Base-by-base conservation (phyloP, 306 rosid species). In the Acacia acuminata region DNA sequence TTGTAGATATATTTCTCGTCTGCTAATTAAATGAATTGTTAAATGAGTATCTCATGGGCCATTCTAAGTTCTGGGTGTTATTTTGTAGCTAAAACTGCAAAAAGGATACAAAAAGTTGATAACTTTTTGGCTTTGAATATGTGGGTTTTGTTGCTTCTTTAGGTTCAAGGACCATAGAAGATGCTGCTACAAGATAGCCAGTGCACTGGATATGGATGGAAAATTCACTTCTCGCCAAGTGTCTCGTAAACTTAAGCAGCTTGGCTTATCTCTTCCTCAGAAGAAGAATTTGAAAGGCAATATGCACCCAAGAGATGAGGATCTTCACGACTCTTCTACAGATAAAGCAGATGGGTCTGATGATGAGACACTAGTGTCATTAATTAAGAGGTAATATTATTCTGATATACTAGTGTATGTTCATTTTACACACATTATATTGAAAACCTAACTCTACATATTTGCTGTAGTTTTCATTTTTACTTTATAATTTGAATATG, bases 121-220 rank as follows among this genome's bases (percentile, higher is more conserved):
- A 61, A 24, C 65, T 40, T 53, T 79, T 81, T 73, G 66, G 64
- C 70, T 66, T 27, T 73, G 78, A 75, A 76, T 56, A 73, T 36
- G n/a, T 20, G 58, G 77, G 61, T 4, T 75, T 76, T 76, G 58
- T 84, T 86, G 17, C 51, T 78, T 71, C 77, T 79, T 58, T 80
- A 88, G 98, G 85, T 95, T 93, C 82, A 95, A 95, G 84, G 97
- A 88, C 77, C 93, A 95, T 64, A 87, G 81, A 84, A 90, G 92
- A 82, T 95, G 98, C 83, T 92, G 90, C 83, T 87, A 82, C 82
- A 90, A 92, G 98, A 93, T 95, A 87, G 97, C 98, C 76, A 92
- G 86, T 81, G 93, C 93, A 79, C 85, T 92, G 87, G 97, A 87
- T 77, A 86, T 58, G 27, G 91, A 86, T 76, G 87, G 83, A 56